phyloP scores from a whole-genome alignment of 192 early-diverging fungal genomes.

The Coemansia sp. region DNA sequence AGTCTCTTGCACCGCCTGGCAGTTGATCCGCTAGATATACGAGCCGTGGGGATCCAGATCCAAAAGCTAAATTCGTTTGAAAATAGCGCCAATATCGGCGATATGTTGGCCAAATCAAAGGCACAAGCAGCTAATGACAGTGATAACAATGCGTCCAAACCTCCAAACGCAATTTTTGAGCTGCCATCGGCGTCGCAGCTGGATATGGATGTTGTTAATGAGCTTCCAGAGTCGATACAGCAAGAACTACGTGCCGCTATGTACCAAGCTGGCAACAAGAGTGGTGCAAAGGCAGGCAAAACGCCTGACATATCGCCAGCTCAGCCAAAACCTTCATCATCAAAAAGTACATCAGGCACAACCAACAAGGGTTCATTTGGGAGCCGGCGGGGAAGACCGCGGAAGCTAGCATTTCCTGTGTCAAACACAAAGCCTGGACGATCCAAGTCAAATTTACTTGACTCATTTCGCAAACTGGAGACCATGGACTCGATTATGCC shows the following conservation, averaged over 20 bases:
- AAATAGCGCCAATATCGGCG: constrained; percentile 8
- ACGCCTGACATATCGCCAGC: background rate
- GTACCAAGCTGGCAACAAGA: constrained; percentile 1
- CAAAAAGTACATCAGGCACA: background rate
- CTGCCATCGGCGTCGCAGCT: constrained; percentile 48
- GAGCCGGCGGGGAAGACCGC: constrained; percentile 25
- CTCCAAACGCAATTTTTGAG: background rate
- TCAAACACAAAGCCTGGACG: background rate
- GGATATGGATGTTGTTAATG: constrained; percentile 28
- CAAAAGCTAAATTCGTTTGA: constrained; percentile 22
- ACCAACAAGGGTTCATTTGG: background rate
- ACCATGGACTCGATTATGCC: constrained; percentile 39
- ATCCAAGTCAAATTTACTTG: constrained; percentile 21
- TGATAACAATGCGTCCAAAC: background rate
- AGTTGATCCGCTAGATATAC: constrained; percentile 43
- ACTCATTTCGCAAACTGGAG: constrained; percentile 35
- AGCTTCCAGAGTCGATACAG: constrained; percentile 41
- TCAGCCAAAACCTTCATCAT: background rate
- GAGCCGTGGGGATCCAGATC: constrained; percentile 42
- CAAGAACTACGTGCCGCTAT: constrained; percentile 32
- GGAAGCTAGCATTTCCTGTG: constrained; percentile 20
- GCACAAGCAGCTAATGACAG: background rate
- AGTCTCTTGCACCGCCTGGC: constrained; percentile 20
- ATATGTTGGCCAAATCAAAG: constrained; percentile 26
- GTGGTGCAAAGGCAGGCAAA: background rate